Percentiles rank a stretch among this genome's conserved stretches.
Conservation (phyloP, 495 filamentous ascomycete genomes). For the Hypoxylon trugodes region DNA sequence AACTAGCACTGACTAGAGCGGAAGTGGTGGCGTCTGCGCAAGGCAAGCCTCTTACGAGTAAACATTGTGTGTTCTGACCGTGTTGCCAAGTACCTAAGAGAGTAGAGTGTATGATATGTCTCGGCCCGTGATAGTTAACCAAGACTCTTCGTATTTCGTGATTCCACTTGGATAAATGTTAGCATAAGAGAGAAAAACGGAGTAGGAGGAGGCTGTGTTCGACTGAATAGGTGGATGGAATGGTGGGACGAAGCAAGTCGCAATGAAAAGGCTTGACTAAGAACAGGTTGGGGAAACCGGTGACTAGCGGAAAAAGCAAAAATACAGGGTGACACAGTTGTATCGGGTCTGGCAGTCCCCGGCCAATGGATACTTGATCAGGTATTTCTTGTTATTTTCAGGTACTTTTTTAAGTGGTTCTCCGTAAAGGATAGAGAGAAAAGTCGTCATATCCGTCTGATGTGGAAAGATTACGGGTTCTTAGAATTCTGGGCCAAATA, state of each 20-base stretch:
- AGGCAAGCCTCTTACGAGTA: constrained; percentile 1
- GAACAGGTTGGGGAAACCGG: constrained; percentile 1
- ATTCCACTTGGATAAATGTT: not conserved
- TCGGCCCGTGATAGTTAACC: not conserved
- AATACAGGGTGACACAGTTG: constrained; percentile 15
- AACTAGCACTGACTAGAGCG: constrained; percentile 21
- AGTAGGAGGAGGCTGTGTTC: constrained; percentile 15
- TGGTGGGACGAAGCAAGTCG: constrained; percentile 18
- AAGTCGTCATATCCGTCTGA: constrained; percentile 23
- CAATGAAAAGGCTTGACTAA: constrained; percentile 6
- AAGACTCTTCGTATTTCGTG: constrained; percentile 4
- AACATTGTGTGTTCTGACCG: constrained; percentile 16
- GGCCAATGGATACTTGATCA: constrained; percentile 15
- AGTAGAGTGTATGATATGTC: constrained; percentile 1
- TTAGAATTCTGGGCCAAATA: constrained; percentile 17
- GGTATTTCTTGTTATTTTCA: constrained; percentile 11
- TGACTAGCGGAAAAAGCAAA: too few species aligned
- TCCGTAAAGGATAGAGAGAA: not conserved
- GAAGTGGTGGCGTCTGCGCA: constrained; percentile 4
- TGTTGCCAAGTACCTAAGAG: not conserved
- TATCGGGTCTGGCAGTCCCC: constrained; percentile 14
- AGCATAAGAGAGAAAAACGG: not conserved
- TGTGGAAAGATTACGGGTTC: constrained; percentile 13
- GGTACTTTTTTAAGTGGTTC: too few species aligned
- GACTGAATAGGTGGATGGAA: constrained; percentile 3